Base-by-base conservation (phyloP, 2,329 filamentous ascomycete genomes). In the Monilinia fructigena region DNA sequence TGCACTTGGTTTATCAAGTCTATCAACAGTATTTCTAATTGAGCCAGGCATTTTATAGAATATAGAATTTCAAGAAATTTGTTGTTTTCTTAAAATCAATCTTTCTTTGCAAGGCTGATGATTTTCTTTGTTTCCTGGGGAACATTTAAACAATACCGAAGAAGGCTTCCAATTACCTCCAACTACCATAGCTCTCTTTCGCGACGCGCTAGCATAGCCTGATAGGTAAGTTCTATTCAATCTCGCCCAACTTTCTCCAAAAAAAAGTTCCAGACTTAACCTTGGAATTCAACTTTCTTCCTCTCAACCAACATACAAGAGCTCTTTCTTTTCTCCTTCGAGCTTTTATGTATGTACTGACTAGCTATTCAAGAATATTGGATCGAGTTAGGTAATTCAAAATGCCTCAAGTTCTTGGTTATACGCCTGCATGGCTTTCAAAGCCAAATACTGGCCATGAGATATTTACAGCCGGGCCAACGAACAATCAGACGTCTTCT, bases 1-100 rank as follows among this genome's bases (percentile, higher is more conserved):
- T 74, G 94, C 93, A 77, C 94, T 98, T 23, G 95, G 94, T 79
- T 89, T 90, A 79, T 99, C 95, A 70, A 99, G 86, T 68, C 95
- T 86, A 61, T 98, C 94, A 70, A 98, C 91, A 8, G 95, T 98
- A 77, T 84, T 88, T 75, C 86, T 81, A 66, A 76, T 67, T 68
- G 70, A 64, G 63, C 67, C 73, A 62, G 75, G 73, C 75, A 77
- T 77, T 58, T 35, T 66, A 6, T 14, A 53, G 54, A 55, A 28
- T 28, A 28, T 28, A 3, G 28, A 52, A 42, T 42, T 53, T 35
- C 31, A 1, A 35, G 28, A 35, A 8, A 8, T 35, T 68, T 48
- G 56, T 65, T 59, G 53, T 61, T 53, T 47, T 42, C 54, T 40
- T 42, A 60, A 23, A 28, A 59, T 52, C 35, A 8, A 35, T 35